Percentiles rank a stretch among this genome's conserved stretches.
Conservation (phyloP, 345 rosid genomes). For the Eucalyptus tenuipes region DNA sequence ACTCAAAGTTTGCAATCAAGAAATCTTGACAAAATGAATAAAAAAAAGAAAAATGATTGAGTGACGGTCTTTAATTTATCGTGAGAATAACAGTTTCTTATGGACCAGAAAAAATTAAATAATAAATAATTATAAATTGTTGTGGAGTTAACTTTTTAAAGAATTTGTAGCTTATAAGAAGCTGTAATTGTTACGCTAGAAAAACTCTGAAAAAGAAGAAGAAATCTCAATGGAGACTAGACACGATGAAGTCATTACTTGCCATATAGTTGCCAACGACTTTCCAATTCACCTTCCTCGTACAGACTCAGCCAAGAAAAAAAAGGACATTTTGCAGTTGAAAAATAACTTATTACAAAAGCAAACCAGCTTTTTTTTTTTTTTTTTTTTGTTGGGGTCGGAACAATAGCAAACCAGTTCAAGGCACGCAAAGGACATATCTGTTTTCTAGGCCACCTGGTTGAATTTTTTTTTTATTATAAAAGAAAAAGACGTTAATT, state of each 20-base stretch:
- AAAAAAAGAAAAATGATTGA: not conserved
- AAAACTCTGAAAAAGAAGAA: rapidly evolving
- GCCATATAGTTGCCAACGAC: not conserved
- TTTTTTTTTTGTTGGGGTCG: too few relatives aligned
- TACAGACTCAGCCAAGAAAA: too few relatives aligned
- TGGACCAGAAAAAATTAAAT: rapidly evolving
- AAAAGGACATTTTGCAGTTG: not conserved
- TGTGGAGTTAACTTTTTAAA: too few relatives aligned
- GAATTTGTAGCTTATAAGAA: rapidly evolving
- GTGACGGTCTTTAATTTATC: rapidly evolving
- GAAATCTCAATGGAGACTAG: not conserved
- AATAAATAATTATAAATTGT: too few relatives aligned
- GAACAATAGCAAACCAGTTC: too few relatives aligned
- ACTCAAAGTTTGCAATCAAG: not conserved
- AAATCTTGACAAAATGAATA: not conserved
- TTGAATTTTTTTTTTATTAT: too few relatives aligned
- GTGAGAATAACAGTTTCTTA: rapidly evolving
- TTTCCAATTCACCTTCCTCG: not conserved
- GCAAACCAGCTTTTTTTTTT: too few relatives aligned
- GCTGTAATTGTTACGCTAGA: rapidly evolving
- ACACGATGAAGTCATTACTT: not conserved
- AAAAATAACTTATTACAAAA: not conserved
- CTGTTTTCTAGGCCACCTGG: too few relatives aligned
- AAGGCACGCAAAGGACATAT: not conserved
- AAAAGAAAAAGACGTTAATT: not conserved